phyloP scores from a whole-genome alignment of 2,329 filamentous ascomycete genomes.

The Proliferodiscus dingleyae region DNA sequence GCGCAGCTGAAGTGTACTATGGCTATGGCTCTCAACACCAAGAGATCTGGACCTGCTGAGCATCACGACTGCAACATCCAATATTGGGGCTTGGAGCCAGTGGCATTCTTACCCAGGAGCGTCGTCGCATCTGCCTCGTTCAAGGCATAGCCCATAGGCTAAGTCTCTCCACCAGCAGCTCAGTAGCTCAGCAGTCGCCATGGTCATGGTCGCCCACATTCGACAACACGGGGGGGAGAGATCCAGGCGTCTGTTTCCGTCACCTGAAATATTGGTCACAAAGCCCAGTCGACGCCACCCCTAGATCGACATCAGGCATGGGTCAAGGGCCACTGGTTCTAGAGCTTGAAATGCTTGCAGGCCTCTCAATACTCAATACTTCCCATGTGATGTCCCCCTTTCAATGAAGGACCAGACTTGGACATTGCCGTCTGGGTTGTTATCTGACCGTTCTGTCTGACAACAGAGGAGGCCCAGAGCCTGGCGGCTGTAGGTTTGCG shows the following conservation, averaged over 20 bases:
- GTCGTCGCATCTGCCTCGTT: conserved; percentile 3
- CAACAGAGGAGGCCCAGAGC: background rate
- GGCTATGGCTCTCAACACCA: no score
- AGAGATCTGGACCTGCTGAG: no score
- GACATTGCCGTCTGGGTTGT: no score
- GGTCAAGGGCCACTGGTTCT: conserved; percentile 1
- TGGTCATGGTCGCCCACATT: conserved; percentile 13
- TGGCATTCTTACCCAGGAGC: background rate
- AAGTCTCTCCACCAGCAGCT: conserved; percentile 8
- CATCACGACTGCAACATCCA: no score
- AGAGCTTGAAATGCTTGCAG: conserved; percentile 3
- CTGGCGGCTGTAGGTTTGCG: conserved; percentile 8
- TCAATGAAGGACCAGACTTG: background rate
- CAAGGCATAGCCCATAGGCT: conserved; percentile 7
- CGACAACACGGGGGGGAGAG: no score
- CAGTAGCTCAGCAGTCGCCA: background rate
- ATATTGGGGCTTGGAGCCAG: background rate
- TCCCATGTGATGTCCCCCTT: conserved; percentile 2
- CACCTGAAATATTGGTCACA: conserved; percentile 9
- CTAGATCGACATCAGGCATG: background rate
- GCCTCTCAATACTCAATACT: conserved; percentile 4
- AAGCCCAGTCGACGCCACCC: background rate
- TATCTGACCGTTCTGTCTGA: conserved; percentile 5
- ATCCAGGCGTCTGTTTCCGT: conserved; percentile 13
- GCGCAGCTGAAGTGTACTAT: background rate